Base-by-base conservation (phyloP, 2,329 filamentous ascomycete genomes). In the Arthrobotrys megalospora region DNA sequence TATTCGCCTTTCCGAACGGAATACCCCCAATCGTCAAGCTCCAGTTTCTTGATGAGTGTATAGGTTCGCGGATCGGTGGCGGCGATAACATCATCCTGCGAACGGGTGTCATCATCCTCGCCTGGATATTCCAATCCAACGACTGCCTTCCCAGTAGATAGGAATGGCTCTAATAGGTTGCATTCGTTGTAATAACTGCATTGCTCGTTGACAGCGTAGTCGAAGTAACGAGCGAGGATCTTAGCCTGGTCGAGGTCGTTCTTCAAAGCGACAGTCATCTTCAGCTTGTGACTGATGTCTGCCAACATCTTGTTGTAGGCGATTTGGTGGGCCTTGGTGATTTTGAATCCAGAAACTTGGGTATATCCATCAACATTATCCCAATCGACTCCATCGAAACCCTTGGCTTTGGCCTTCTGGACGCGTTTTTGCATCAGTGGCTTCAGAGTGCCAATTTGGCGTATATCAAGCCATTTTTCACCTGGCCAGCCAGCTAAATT, bases 201-300 rank as follows among this genome's bases (percentile, higher is more conserved):
- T 84, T 92, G 87, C 85, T 93, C 91, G 83, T 92, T 91, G 81
- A 93, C 90, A 6, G 87, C 88, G 84, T 91, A 93, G 81, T 91
- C 86, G 60, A 78, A 78, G 24, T 67, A 67, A 8, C 12, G 19
- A 16, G 50, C 66, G 5, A 78, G 60, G 6, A 38, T 24, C 16
- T 45, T 38, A 12, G 43, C 52, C 19, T 78, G 75, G 0, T 34
- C 34, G 1, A 78, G 75, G 28, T 78, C 75, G 52, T 78, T 78
- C 45, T 78, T 78, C 34, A 78, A 45, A 11, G 66, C 75, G 12
- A 72, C 75, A 3, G 75, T 72, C 75, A 78, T 72, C 14, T 68
- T 63, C 16, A 71, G 24, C 11, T 11, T 45, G 24, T 78, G 75
- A 34, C 28, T 72, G n/a, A 78, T 78, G 6, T 67, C 32, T n/a